phyloP scores from a whole-genome alignment of 768 basidiomycete species.

The Pleurotus eryngii region DNA sequence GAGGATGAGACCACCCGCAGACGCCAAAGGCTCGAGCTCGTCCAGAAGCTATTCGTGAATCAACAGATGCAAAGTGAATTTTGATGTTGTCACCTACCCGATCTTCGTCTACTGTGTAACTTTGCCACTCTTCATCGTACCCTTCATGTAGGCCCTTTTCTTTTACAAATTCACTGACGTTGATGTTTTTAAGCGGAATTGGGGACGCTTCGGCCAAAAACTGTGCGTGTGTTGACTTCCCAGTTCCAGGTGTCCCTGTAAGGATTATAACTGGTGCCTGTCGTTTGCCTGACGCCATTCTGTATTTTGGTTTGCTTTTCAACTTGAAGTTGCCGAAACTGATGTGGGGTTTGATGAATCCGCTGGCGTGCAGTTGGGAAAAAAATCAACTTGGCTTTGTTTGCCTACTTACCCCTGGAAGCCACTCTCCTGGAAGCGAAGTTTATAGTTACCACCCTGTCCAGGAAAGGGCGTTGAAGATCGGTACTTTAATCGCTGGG shows the following conservation, averaged over 20 bases:
- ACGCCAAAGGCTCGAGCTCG: conserved; percentile 72
- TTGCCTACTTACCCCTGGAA: conserved; percentile 6
- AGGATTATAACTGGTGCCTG: conserved; percentile 68
- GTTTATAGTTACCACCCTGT: conserved; percentile 4
- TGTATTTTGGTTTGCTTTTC: neutral
- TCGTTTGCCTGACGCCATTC: conserved; percentile 9
- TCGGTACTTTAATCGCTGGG: neutral
- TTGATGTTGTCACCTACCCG: conserved; percentile 52
- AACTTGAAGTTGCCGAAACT: conserved; percentile 1
- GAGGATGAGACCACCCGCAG: conserved; percentile 75
- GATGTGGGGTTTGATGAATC: neutral
- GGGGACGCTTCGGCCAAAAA: conserved; percentile 74
- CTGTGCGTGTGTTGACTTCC: conserved; percentile 91
- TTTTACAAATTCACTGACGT: conserved; percentile 89
- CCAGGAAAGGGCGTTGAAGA: neutral
- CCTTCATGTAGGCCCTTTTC: conserved; percentile 75
- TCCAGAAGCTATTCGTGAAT: conserved; percentile 66
- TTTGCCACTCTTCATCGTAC: conserved; percentile 94
- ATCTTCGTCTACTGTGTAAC: conserved; percentile 93
- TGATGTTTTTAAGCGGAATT: conserved; percentile 73
- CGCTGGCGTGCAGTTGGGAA: neutral
- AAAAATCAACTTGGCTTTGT: conserved; percentile 2
- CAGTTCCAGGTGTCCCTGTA: conserved; percentile 93
- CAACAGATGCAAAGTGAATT: conserved; percentile 6
- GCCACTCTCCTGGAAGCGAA: conserved; percentile 1